Base-by-base conservation (phyloP, 2,329 filamentous ascomycete genomes). In the Ceratocystis colombiana region DNA sequence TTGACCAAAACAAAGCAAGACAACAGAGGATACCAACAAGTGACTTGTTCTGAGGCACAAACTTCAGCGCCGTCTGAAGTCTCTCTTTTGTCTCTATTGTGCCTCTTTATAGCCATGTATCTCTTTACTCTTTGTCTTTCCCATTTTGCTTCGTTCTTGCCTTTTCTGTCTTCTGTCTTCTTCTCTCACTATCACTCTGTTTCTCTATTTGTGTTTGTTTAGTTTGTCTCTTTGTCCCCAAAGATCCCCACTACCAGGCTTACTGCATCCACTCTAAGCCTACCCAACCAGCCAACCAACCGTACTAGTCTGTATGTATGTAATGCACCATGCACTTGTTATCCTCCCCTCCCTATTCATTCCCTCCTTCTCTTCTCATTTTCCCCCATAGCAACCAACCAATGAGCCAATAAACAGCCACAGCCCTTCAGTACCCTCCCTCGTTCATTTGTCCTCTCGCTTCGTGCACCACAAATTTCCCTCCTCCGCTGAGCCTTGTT, bases 361-460 rank as follows among this genome's bases (percentile, higher is more conserved):
- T 12, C 17, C 48, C 48, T 53, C 48, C 48, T 53, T 25, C 48
- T 53, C 48, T 7, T 12, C 48, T 53, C 48, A 8, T 25, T 25
- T 53, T 28, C 53, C 53, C 53, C 53, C 53, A 12, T 57, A 57
- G 53, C 53, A 57, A 57, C 53, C 48, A n/a, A 53, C n/a, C 25
- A 57, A 28, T 57, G 15, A 17, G 20, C 20, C 28, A 25, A 57
- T 20, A n/a, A 22, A 20, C 48, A 57, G 28, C 53, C 22, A 57
- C 25, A 25, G 22, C 10, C 20, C 22, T 17, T 7, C 15, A 12
- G 12, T 12, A 25, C 53, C 53, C 53, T 57, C 33, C 28, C 59
- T 41, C 22, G 55, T 25, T 12, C 48, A 20, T 25, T 25, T 22
- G 48, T 30, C 37, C 33, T 62, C 59, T 45, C 59, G 20, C 33